Evolutionary conservation across 805 yeast species (phyloP).

Genomic region (Saturnispora besseyi): DNA sequence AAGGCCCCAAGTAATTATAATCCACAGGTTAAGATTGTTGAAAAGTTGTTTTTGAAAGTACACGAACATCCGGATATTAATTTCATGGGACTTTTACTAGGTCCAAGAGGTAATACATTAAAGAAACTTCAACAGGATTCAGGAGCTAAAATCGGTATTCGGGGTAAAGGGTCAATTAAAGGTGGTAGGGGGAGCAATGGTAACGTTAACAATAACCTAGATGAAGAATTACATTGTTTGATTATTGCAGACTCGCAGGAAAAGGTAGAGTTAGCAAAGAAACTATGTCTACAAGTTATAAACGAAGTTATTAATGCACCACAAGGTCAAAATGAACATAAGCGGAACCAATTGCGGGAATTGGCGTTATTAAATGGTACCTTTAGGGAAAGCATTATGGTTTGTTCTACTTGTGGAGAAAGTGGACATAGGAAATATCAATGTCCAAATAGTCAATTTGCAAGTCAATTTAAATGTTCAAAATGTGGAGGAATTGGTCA

Average conservation of each 20-base stretch:
- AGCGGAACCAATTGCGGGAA: constrained; percentile 83
- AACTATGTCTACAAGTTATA: constrained; percentile 64
- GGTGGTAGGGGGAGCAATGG: constrained; percentile 55
- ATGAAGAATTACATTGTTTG: constrained; percentile 84
- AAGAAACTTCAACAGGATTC: constrained; percentile 72
- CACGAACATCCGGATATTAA: constrained; percentile 85
- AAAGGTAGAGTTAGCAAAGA: constrained; percentile 65
- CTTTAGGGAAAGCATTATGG: constrained; percentile 58
- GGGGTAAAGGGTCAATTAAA: constrained; percentile 95
- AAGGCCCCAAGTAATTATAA: constrained; percentile 72
- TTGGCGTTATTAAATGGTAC: constrained; percentile 94
- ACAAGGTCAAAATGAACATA: constrained; percentile 86
- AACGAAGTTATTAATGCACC: constrained; percentile 83
- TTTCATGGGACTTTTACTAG: constrained; percentile 82
- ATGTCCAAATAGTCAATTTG: constrained; percentile 51
- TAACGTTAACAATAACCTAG: constrained; percentile 42
- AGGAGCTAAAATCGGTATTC: constrained; percentile 81
- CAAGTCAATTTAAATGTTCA: constrained; percentile 55
- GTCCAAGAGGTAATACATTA: constrained; percentile 92
- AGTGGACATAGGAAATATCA: constrained; percentile 56
- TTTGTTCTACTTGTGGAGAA: constrained; percentile 58
- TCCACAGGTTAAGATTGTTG: constrained; percentile 48
- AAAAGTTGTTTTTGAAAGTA: constrained; percentile 78
- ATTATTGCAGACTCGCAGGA: constrained; percentile 77
- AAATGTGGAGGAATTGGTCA: constrained; percentile 82